These are phyloP conservation scores for Liriodendron chinense DNA, from an alignment of 164 flowering plant species.

Conservation along the genomic window DNA sequence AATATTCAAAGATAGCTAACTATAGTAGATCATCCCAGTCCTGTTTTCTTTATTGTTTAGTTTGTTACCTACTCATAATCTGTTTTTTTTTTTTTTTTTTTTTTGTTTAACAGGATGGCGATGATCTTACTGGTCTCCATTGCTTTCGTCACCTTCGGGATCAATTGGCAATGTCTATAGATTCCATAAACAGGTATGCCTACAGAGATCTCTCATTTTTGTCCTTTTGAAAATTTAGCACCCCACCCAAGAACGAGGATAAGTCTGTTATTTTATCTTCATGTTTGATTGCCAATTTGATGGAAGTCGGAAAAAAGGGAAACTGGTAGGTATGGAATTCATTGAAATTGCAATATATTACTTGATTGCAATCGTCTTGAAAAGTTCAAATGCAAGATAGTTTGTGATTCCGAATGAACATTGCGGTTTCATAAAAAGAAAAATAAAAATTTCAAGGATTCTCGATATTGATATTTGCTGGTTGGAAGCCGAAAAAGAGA, in stretches of 20 bases:
- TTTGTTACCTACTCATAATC: neutral
- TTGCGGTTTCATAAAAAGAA: too few species aligned
- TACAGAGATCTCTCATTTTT: constrained; percentile 6
- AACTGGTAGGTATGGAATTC: too few species aligned
- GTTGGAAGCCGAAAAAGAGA: too few species aligned
- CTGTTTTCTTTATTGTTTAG: neutral
- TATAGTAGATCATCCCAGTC: neutral
- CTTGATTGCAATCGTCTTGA: too few species aligned
- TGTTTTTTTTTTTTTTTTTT: constrained; percentile 12
- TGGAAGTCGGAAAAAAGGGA: too few species aligned
- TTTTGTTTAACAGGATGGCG: constrained; percentile 60
- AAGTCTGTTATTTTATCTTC: too few species aligned
- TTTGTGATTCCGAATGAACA: too few species aligned
- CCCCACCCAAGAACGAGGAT: neutral
- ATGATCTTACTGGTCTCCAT: constrained; percentile 90
- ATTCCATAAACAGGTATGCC: constrained; percentile 78
- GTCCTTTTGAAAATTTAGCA: neutral
- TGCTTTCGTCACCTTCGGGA: constrained; percentile 95
- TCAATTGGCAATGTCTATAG: constrained; percentile 67
- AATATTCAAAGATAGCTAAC: neutral
- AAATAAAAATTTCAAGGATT: too few species aligned
- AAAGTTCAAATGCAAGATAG: too few species aligned
- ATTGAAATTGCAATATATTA: too few species aligned
- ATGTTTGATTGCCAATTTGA: too few species aligned
- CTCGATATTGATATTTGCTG: too few species aligned